Percentiles rank a stretch among this genome's conserved stretches.
These are phyloP conservation scores for Gelatoporia subvermispora DNA, from an alignment of 768 basidiomycete genomes.

Conservation along the genomic window DNA sequence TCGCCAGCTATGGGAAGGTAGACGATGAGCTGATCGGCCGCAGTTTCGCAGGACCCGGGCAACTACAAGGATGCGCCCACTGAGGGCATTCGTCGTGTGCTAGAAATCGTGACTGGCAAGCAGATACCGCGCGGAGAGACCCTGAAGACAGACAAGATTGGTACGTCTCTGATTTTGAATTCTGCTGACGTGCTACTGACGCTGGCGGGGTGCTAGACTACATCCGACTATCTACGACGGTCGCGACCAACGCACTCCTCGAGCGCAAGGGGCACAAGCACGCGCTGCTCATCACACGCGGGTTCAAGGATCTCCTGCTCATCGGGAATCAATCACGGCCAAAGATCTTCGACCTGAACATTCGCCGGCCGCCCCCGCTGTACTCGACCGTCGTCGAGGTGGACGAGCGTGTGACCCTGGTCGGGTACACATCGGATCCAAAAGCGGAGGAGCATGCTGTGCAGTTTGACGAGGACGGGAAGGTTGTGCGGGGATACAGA, in stretches of 20 bases:
- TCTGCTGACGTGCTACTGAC: background rate
- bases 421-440: constrained; percentile 91
- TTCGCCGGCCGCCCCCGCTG: constrained; percentile 69
- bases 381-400: constrained; percentile 73
- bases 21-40: background rate
- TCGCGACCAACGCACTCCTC: constrained; percentile 92
- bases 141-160: constrained; percentile 77
- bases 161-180: constrained; percentile 29
- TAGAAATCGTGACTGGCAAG: constrained; percentile 72
- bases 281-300: constrained; percentile 85
- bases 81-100: constrained; percentile 83
- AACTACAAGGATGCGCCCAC: constrained; percentile 94
- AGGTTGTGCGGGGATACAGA: constrained; percentile 59
- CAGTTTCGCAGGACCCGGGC: constrained; percentile 84
- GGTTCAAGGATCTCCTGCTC: constrained; percentile 85
- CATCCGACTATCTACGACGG: constrained; percentile 88
- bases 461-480: constrained; percentile 70
- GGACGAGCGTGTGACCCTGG: constrained; percentile 91
- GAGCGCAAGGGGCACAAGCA: constrained; percentile 93
- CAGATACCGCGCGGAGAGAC: constrained; percentile 60
- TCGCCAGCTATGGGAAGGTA: constrained; percentile 3
- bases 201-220: constrained; percentile 52
- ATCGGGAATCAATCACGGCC: constrained; percentile 96
- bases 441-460: constrained; percentile 70
- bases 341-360: constrained; percentile 91